Conservation (phyloP, 2,329 filamentous ascomycete genomes). For the Colletotrichum sp. region DNA sequence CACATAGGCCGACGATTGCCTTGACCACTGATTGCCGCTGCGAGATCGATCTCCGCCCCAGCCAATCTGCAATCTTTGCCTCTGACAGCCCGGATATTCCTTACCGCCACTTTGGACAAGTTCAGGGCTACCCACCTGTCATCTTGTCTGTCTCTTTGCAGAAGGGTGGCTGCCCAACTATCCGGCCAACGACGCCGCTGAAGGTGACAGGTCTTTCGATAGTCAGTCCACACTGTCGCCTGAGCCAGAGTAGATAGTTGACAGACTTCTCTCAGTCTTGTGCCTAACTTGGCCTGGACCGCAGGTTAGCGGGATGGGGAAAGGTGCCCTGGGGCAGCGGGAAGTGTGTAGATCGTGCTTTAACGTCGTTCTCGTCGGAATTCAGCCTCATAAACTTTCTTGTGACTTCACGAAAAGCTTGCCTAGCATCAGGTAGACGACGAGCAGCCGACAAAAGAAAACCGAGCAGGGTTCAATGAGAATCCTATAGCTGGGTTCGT, state of each 20-base stretch:
- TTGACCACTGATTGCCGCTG: neutral
- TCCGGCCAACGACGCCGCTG: neutral
- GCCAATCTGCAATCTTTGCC: neutral
- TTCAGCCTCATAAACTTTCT: constrained; percentile 19
- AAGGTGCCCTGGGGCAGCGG: neutral
- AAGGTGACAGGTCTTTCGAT: neutral
- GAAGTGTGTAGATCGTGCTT: neutral
- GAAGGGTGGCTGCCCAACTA: neutral
- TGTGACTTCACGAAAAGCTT: neutral
- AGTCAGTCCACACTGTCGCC: neutral
- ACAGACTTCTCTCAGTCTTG: neutral
- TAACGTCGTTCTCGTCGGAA: neutral
- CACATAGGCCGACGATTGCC: neutral
- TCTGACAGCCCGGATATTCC: constrained; percentile 1
- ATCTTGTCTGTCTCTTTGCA: neutral
- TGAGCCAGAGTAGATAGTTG: neutral
- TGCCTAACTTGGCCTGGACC: neutral
- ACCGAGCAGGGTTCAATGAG: neutral
- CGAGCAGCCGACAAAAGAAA: neutral
- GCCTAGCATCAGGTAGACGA: neutral
- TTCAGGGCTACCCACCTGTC: neutral
- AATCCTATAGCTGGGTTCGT: neutral
- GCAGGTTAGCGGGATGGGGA: neutral
- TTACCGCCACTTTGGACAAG: constrained; percentile 16
- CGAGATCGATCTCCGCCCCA: constrained; percentile 15